Base-by-base conservation (phyloP, 495 filamentous ascomycete species). In the Hypoxylon lenormandii region DNA sequence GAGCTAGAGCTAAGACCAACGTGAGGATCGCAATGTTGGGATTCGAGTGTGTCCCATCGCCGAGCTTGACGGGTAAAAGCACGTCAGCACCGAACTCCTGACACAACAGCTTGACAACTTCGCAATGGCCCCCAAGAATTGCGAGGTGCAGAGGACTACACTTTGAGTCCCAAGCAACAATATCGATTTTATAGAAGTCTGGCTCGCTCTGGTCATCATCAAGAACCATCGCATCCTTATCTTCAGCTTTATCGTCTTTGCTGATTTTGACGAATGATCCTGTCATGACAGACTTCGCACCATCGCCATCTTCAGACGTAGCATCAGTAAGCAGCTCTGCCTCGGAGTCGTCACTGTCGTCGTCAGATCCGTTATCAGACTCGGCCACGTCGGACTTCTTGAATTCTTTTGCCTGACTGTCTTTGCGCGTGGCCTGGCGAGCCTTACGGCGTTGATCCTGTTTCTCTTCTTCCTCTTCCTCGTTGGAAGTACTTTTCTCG, bases 141-240 rank as follows among this genome's bases (percentile, higher is more conserved):
- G 92, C 92, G 21, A 92, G 81, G 71, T 96, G 92, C 12, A 94
- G 78, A 0, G 92, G 85, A 1, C 90, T 89, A 52, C 85, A 83
- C 15, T 85, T 83, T 13, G 76, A 88, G 62, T 96, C 92, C 92
- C 92, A 96, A 6, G 91, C 84, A 8, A 88, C 68, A 5, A 88
- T 83, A 68, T 94, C 88, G 56, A 93, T 82, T 54, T 93, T 89
- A 74, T 90, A 93, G 57, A 93, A 83, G 75, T 96, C 91, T 3
- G 91, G 91, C 22, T 90, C 88, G 8, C 84, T 81, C 5, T 89
- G 84, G 36, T 85, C 81, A 5, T 86, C 84, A n/a, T 87, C 85
- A 11, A 75, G 76, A 23, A 70, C 69, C 15, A 64, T 23, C 0
- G 77, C 77, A 13, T 79, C 76, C 3, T 58, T 50, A 4, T 77